Evolutionary conservation across 2,329 filamentous ascomycete genomes (phyloP).

Genomic region (Penicillium sp.): DNA sequence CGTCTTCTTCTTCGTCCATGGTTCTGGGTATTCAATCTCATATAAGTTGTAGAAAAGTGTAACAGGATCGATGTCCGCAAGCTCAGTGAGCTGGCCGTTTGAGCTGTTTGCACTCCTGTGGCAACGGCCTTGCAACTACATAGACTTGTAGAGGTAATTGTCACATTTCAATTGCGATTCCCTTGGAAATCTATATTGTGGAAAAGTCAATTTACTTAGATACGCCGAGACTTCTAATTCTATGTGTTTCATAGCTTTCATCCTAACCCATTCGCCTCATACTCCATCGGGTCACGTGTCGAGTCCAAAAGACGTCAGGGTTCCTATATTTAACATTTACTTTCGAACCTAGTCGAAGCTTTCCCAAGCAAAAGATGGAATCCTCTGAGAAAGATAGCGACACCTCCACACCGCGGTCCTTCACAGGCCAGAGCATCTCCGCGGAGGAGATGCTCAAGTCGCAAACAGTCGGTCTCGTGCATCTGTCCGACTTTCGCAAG

Average conservation of each 20-base stretch:
- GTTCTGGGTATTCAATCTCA: conserved; percentile 14
- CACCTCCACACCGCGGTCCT: conserved; percentile 49
- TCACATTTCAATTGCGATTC: neutral
- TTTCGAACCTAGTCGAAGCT: neutral
- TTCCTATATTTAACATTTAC: neutral
- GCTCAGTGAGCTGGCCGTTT: conserved; percentile 19
- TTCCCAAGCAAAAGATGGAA: conserved; percentile 2
- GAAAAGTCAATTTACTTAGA: neutral
- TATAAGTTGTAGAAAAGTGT: conserved; percentile 6
- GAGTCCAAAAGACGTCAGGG: conserved; percentile 12
- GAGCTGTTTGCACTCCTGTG: conserved; percentile 21
- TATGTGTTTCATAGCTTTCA: neutral
- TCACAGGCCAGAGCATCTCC: conserved; percentile 68
- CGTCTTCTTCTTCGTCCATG: conserved; percentile 47
- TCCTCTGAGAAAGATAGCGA: conserved; percentile 34
- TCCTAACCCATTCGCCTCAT: neutral
- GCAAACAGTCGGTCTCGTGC: conserved; percentile 84
- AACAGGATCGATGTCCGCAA: conserved; percentile 13
- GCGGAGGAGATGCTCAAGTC: conserved; percentile 78
- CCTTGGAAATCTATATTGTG: neutral
- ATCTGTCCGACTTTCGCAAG: conserved; percentile 91
- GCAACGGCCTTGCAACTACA: neutral
- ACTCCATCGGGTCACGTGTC: conserved; percentile 9
- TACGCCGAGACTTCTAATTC: neutral
- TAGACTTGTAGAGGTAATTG: neutral